phyloP scores from a whole-genome alignment of 2,329 filamentous ascomycete species.

The Thelonectria rubi region DNA sequence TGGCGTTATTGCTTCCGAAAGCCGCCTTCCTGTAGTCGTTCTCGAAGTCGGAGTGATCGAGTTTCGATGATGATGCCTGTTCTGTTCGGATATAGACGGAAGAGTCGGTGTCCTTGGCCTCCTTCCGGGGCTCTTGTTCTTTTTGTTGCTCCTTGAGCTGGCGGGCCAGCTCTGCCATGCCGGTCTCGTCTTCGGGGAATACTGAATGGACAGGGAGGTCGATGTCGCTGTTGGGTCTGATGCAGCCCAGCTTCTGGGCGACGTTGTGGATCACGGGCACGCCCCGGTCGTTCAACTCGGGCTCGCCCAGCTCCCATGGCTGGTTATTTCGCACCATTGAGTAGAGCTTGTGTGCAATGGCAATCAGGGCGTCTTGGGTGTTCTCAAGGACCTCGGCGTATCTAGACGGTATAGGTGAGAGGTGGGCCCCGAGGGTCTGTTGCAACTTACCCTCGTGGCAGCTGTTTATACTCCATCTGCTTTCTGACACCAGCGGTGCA shows the following conservation, averaged over 20 bases:
- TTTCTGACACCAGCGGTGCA: slow-evolving; percentile 71
- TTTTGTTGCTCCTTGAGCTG: slow-evolving; percentile 60
- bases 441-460: slow-evolving; percentile 65
- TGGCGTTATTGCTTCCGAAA: too few relatives aligned
- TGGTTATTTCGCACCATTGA: slow-evolving; percentile 68
- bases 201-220: slow-evolving; percentile 65
- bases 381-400: slow-evolving; percentile 73
- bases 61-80: slow-evolving; percentile 63
- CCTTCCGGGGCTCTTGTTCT: slow-evolving; percentile 47
- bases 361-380: slow-evolving; percentile 70
- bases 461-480: slow-evolving; percentile 74
- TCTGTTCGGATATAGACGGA: slow-evolving; percentile 48
- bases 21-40: too few relatives aligned
- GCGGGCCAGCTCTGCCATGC: slow-evolving; percentile 64
- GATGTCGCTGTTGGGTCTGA: slow-evolving; percentile 68
- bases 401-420: slow-evolving; percentile 48
- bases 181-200: slow-evolving; percentile 69
- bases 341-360: slow-evolving; percentile 72
- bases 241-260: slow-evolving; percentile 70
- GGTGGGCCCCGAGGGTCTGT: neutral
- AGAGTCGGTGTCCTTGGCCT: slow-evolving; percentile 37
- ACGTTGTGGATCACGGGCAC: slow-evolving; percentile 73
- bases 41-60: slow-evolving; percentile 65
- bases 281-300: slow-evolving; percentile 69
- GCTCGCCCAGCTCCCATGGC: slow-evolving; percentile 68